phyloP scores from a whole-genome alignment of 169 alveolate genomes.

The Cryptosporidium felis region DNA sequence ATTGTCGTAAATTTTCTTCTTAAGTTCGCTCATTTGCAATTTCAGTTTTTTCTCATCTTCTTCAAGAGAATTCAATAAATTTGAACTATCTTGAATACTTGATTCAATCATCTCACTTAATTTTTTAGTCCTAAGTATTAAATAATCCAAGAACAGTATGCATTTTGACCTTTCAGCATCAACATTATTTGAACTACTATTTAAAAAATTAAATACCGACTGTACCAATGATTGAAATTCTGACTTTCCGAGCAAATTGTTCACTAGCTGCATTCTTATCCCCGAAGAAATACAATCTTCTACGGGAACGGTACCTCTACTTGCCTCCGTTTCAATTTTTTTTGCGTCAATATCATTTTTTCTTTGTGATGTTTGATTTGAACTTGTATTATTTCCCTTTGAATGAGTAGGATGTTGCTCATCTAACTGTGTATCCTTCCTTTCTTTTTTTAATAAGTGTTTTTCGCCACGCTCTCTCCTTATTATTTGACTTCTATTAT shows the following conservation, averaged over 20 bases:
- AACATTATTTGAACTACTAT: background rate
- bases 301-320: background rate
- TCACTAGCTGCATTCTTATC: conserved; percentile 12
- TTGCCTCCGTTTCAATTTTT: background rate
- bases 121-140: conserved; percentile 14
- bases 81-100: background rate
- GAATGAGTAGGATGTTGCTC: background rate
- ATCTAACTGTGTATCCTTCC: too few relatives aligned
- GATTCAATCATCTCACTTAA: background rate
- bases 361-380: background rate
- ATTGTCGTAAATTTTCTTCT: background rate
- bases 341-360: background rate
- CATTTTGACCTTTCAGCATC: conserved; percentile 30
- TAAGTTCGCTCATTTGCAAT: background rate
- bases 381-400: background rate
- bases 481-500: background rate
- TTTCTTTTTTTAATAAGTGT: background rate
- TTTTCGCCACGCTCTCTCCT: background rate
- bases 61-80: background rate
- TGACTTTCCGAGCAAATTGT: conserved; percentile 29
- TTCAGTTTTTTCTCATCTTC: background rate
- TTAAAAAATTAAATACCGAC: background rate
- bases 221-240: conserved; percentile 21
- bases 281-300: conserved; percentile 42
- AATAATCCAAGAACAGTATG: conserved; percentile 7